Evolutionary conservation across 2,329 filamentous ascomycete genomes (phyloP), one percentile per base, ranked within the genome.

Genomic region (Epichloe baconii): DNA sequence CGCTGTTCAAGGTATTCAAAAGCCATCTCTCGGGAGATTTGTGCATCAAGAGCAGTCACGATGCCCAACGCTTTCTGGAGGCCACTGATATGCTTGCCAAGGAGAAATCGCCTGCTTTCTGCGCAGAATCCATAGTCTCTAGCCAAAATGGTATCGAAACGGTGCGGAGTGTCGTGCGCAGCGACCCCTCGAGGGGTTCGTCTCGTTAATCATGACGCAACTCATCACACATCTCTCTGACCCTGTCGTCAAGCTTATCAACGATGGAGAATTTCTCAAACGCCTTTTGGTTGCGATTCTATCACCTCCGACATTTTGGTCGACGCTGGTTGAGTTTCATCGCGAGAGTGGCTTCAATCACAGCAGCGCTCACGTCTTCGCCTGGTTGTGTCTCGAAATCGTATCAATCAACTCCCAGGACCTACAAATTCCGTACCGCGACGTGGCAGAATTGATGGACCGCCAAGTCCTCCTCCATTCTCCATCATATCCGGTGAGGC

Each of bases 381-480:
- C 57, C 26, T 53, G 52, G 52, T 51, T 58, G 7, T 58, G 54
- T 41, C 38, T 55, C 4, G 54, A 53, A 11, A 48, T 58, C 47
- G 55, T 51, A 4, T 50, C 47, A 12, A 42, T n/a, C n/a, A 15
- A 45, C 21, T 41, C 34, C 21, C 31, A 12, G 23, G n/a, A 19
- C 37, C 12, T 44, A 12, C 43, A 14, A 26, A 12, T 31, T 8
- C 41, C 17, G 14, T 23, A 36, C 23, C n/a, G 19, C 31, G 44
- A 51, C 15, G 12, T 52, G 12, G 14, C 17, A 17, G 21, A 17
- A 5, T 40, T 66, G 7, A 56, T 67, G 46, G 53, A 64, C 0
- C 34, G 52, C 0, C 53, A 55, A 5, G 49, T 59, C 0, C 55
- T 68, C 21, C 58, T 66, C 1, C 52, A 59, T 2, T 35, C 63